phyloP scores from a whole-genome alignment of 345 rosid species.

The Salix udensis region DNA sequence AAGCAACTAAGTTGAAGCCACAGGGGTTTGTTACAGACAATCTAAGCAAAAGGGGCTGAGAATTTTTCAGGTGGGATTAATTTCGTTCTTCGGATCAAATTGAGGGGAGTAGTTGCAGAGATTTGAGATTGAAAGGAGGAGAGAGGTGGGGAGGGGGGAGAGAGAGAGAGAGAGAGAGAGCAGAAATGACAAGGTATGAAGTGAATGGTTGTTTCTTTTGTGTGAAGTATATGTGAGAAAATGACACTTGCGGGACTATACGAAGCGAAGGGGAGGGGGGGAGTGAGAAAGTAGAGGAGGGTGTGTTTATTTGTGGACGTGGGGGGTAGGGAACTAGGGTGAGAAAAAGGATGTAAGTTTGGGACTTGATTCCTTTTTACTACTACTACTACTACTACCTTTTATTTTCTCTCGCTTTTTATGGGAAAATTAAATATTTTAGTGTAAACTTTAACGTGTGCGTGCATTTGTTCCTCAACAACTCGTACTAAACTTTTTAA shows the following conservation, averaged over 20 bases:
- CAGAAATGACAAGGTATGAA: constrained; percentile 50
- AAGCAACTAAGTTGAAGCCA: neutral
- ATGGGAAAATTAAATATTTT: constrained; percentile 18
- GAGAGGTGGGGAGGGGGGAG: neutral
- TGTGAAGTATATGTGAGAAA: constrained; percentile 81
- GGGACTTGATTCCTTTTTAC: constrained; percentile 25
- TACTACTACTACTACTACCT: neutral
- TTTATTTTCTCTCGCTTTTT: constrained; percentile 13
- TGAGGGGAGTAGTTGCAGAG: constrained; percentile 44
- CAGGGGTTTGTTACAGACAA: constrained; percentile 10
- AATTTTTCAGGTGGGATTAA: constrained; percentile 17
- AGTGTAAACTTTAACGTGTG: constrained; percentile 27
- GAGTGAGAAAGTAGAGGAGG: constrained; percentile 26
- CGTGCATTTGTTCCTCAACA: constrained; percentile 33
- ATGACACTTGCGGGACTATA: constrained; percentile 56
- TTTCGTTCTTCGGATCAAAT: constrained; percentile 21
- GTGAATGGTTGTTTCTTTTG: constrained; percentile 64
- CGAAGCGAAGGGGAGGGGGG: constrained; percentile 18
- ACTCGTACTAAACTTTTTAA: constrained; percentile 42
- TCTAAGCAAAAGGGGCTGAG: constrained; percentile 19
- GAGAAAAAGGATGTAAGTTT: constrained; percentile 24
- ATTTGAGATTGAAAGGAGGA: constrained; percentile 45
- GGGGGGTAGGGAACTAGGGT: constrained; percentile 45
- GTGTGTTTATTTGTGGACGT: constrained; percentile 50
- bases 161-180: constrained; percentile 38